Conservation (phyloP, 345 rosid genomes). For the Eucalyptus paniculata region DNA sequence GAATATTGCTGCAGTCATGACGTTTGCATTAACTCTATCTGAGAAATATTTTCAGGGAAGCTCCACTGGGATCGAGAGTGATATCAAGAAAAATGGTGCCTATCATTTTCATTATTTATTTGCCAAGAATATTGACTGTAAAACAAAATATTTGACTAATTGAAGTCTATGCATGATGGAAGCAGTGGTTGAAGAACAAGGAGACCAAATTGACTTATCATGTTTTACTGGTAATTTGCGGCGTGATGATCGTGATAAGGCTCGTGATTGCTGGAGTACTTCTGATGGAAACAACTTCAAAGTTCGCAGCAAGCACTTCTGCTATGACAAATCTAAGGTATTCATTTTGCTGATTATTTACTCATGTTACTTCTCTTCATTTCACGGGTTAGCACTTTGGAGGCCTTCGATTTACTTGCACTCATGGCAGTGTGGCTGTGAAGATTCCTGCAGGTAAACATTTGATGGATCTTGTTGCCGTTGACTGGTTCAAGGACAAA, state of each 20-base stretch:
- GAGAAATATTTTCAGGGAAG: conserved; percentile 27
- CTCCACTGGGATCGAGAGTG: conserved; percentile 31
- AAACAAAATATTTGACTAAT: not conserved
- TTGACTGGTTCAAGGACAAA: conserved; percentile 97
- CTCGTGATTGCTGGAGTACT: conserved; percentile 86
- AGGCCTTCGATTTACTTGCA: not conserved
- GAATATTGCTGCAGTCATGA: not conserved
- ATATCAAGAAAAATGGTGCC: conserved; percentile 53
- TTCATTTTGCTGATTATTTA: not conserved
- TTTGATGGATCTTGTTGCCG: conserved; percentile 97
- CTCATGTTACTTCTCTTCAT: not conserved
- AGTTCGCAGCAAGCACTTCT: conserved; percentile 90
- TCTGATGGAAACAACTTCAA: conserved; percentile 87
- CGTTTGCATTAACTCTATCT: not conserved
- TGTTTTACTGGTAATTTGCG: conserved; percentile 79
- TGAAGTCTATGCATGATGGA: conserved; percentile 4
- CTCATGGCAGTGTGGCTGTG: conserved; percentile 1
- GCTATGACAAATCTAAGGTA: conserved; percentile 87
- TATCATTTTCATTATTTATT: not conserved
- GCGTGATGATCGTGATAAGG: conserved; percentile 71
- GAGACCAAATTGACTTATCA: conserved; percentile 63
- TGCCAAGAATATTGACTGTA: not conserved
- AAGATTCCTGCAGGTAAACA: conserved; percentile 95
- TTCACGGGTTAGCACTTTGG: not conserved
- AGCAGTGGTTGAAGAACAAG: conserved; percentile 69